phyloP scores from a whole-genome alignment of 352 stramenopile species.

The Peronospora belbahrii region DNA sequence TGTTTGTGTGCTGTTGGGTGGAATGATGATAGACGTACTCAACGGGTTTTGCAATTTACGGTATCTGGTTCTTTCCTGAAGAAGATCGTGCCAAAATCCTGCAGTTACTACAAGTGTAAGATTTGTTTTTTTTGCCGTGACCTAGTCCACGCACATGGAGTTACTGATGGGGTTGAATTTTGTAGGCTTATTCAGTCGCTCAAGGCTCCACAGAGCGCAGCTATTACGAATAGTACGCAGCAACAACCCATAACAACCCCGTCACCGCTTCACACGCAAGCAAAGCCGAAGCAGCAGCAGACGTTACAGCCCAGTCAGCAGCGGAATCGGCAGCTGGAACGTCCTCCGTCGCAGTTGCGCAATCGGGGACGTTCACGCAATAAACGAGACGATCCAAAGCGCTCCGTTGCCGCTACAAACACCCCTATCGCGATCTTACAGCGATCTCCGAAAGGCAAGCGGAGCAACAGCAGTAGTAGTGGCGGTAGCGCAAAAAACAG shows the following conservation, averaged over 20 bases:
- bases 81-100: constrained; percentile 78
- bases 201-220: constrained; percentile 32
- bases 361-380: constrained; percentile 43
- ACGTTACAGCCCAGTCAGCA: constrained; percentile 29
- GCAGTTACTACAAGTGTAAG: constrained; percentile 59
- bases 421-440: constrained; percentile 61
- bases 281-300: constrained; percentile 30
- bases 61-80: constrained; percentile 84
- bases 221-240: constrained; percentile 10
- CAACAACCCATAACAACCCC: constrained; percentile 18
- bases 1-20: neutral
- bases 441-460: constrained; percentile 35
- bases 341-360: constrained; percentile 22
- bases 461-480: constrained; percentile 25
- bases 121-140: neutral
- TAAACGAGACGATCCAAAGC: constrained; percentile 48
- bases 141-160: neutral
- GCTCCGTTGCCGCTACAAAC: constrained; percentile 11
- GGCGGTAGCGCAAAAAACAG: constrained; percentile 22
- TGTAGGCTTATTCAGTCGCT: constrained; percentile 53
- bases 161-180: constrained; percentile 8
- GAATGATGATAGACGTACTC: constrained; percentile 36
- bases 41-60: constrained; percentile 74
- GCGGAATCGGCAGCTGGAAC: constrained; percentile 24
- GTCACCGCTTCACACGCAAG: constrained; percentile 10